Percentiles rank a stretch among this genome's conserved stretches.
Conservation (phyloP, 73 alveolate genomes). For the Paramecium caudatum region DNA sequence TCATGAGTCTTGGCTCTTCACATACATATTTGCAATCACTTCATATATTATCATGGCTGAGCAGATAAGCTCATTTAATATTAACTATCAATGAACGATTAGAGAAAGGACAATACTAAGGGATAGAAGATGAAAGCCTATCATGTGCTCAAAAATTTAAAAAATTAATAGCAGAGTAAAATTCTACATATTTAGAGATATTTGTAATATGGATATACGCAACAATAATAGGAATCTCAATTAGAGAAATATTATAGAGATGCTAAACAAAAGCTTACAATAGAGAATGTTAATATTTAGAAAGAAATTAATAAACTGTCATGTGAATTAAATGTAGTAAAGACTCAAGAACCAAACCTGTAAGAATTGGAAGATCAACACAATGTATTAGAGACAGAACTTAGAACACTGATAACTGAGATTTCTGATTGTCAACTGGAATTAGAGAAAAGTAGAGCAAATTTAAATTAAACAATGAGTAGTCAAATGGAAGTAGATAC, state of each 20-base stretch:
- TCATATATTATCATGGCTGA: constrained; percentile 48
- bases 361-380: constrained; percentile 1
- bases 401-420: background rate
- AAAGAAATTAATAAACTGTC: background rate
- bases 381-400: background rate
- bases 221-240: background rate
- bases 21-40: constrained; percentile 40
- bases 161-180: constrained; percentile 32
- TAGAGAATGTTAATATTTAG: background rate
- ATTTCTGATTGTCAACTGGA: background rate
- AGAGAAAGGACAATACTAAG: background rate
- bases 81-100: background rate
- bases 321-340: constrained; percentile 12
- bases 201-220: constrained; percentile 15
- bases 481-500: constrained; percentile 18
- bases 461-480: background rate
- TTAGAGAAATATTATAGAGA: constrained; percentile 36
- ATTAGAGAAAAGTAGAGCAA: background rate
- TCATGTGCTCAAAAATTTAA: background rate
- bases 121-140: background rate
- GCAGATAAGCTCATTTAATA: constrained; percentile 20
- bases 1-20: constrained; percentile 31
- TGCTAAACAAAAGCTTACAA: constrained; percentile 8
- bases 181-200: constrained; percentile 10
- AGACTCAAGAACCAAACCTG: background rate